Evolutionary conservation across 1,139 yeast genomes (phyloP).

Genomic region (Debaryomyces coudertii): DNA sequence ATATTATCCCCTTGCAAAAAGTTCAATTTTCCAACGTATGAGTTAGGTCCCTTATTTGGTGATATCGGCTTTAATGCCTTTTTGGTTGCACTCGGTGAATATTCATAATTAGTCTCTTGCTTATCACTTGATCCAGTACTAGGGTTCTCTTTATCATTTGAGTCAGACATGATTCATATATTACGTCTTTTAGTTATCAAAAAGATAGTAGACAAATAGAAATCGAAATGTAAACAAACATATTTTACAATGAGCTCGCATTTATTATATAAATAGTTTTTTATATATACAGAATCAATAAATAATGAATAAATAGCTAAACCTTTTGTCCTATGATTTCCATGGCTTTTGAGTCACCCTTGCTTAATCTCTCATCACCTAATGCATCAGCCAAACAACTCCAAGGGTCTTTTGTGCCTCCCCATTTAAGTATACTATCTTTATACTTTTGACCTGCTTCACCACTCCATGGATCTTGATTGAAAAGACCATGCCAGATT

Average conservation of each 20-base stretch:
- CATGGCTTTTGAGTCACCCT: constrained; percentile 80
- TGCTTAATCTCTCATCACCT: constrained; percentile 57
- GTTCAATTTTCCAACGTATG: constrained; percentile 27
- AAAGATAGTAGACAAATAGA: neutral
- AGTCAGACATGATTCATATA: neutral
- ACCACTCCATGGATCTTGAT: constrained; percentile 67
- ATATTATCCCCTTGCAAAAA: constrained; percentile 35
- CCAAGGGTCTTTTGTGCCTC: constrained; percentile 94
- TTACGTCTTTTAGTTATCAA: neutral
- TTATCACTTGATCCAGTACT: neutral
- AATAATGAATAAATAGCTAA: neutral
- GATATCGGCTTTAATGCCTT: constrained; percentile 31
- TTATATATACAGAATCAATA: constrained; percentile 7
- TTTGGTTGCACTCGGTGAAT: constrained; percentile 15
- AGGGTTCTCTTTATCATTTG: constrained; percentile 3
- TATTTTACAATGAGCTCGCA: constrained; percentile 3
- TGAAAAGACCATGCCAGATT: constrained; percentile 77
- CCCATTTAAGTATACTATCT: constrained; percentile 80
- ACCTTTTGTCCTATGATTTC: constrained; percentile 50
- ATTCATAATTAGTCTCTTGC: neutral
- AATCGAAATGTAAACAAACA: constrained; percentile 7
- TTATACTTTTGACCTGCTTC: constrained; percentile 76
- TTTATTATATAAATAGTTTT: neutral
- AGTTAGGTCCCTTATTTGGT: constrained; percentile 26
- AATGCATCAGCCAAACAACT: constrained; percentile 77